Base-by-base conservation (phyloP, 1,284 basidiomycete species). In the Schizophyllum commune region DNA sequence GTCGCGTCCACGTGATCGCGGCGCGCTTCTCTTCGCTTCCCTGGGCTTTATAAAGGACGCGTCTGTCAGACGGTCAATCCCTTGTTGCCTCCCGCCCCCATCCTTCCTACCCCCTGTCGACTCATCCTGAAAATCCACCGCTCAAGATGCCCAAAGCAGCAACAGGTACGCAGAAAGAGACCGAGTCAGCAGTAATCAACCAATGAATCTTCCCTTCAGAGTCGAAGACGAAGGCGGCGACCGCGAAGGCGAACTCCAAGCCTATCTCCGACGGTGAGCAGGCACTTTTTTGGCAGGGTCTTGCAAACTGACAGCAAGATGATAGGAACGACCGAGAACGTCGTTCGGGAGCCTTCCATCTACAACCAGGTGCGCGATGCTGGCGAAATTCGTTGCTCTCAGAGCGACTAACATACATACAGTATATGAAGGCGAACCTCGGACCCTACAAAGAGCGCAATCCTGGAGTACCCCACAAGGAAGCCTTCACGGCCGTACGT, bases 371-470 rank as follows among this genome's bases (percentile, higher is more conserved):
- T 27, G 27, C 27, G 27, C 5, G 27, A 27, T 27, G 27, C 5
- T 27, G 27, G 27, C 27, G 27, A 27, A 27, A 27, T 27, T 27
- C 27, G 5, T 27, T 27, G 27, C 27, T 2, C 27, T 27, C 27
- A 55, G 71, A 75, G 21, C 82, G 82, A 1, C 77, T 76, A 1
- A 79, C 81, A 22, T 85, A 84, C 68, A 81, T 84, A 65, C 70
- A 79, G 52, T 85, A 79, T 66, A 77, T 84, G 63, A 75, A 78
- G 62, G 75, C 75, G 17, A 68, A 84, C 62, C 79, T 85, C 74
- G 80, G 80, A 65, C 73, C 72, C 19, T 85, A 80, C 79, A 80
- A 75, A 59, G 78, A 75, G 54, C 76, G 74, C n/a, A 76, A 85
- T 65, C 80, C 81, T 1, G 81, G 77, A 4, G 72, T 68, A 57